These are phyloP conservation scores for Hymenoscyphus fraxineus DNA, from an alignment of 2,329 filamentous ascomycete species.

Conservation along the genomic window DNA sequence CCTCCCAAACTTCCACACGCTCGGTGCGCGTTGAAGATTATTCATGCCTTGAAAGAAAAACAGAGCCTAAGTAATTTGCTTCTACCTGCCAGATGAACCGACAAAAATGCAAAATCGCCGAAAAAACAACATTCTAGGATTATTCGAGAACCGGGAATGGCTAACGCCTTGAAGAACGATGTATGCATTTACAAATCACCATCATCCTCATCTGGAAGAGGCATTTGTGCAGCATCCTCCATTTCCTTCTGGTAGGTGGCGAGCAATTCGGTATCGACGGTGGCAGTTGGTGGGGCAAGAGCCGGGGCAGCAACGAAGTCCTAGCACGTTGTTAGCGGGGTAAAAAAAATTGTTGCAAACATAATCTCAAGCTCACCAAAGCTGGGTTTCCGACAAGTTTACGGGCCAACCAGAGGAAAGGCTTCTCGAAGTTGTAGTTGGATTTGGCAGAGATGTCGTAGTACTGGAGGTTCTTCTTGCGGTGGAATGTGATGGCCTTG, in stretches of 20 bases:
- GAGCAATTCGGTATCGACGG: slow-evolving; percentile 80
- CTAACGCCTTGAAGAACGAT: slow-evolving; percentile 19
- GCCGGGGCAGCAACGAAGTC: slow-evolving; percentile 96
- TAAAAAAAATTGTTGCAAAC: slow-evolving; percentile 23
- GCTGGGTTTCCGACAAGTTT: slow-evolving; percentile 94
- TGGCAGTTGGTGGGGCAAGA: slow-evolving; percentile 87
- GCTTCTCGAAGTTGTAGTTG: slow-evolving; percentile 99
- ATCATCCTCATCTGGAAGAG: slow-evolving; percentile 93
- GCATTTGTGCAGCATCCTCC: slow-evolving; percentile 71
- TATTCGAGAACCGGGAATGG: slow-evolving; percentile 28
- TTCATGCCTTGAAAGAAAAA: slow-evolving; percentile 29
- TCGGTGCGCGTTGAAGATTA: slow-evolving; percentile 26
- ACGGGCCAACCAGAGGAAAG: slow-evolving; percentile 97
- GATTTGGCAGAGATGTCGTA: slow-evolving; percentile 99
- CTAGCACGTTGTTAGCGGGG: slow-evolving; percentile 43
- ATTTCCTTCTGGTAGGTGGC: slow-evolving; percentile 86
- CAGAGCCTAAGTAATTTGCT: slow-evolving; percentile 26
- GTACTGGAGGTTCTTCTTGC: slow-evolving; percentile 99
- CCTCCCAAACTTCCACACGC: slow-evolving; percentile 25
- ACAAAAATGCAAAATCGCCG: slow-evolving; percentile 34
- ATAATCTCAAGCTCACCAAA: slow-evolving; percentile 56
- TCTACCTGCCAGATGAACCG: slow-evolving; percentile 31
- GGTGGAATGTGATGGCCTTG: slow-evolving; percentile 99
- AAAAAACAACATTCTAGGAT: slow-evolving; percentile 36
- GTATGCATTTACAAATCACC: slow-evolving; percentile 47